A percentile compares a stretch with the other conserved stretches of the same genome.
phyloP scores from a whole-genome alignment of 2,329 filamentous ascomycete species.

The Alternaria rosae region DNA sequence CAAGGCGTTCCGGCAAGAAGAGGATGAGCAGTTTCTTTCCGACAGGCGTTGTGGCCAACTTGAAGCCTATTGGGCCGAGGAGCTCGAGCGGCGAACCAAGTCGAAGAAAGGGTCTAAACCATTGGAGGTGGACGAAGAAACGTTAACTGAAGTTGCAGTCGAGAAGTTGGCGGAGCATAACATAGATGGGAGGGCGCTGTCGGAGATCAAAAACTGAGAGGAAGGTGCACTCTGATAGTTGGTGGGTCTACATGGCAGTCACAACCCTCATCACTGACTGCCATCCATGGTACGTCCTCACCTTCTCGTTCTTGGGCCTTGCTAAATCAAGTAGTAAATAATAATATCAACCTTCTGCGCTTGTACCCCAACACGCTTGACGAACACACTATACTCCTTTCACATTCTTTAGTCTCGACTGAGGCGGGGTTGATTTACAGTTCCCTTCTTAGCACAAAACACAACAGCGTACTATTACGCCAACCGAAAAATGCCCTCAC shows the following conservation, averaged over 20 bases:
- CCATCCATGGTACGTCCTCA: neutral
- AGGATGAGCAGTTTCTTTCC: slow-evolving; percentile 19
- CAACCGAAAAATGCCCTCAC: neutral
- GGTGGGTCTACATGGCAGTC: neutral
- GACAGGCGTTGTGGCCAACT: slow-evolving; percentile 22
- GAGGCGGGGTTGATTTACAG: neutral
- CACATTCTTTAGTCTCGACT: neutral
- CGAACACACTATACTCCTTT: neutral
- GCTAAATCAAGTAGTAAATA: neutral
- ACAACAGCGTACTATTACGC: neutral
- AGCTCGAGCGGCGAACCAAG: neutral
- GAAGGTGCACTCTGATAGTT: neutral
- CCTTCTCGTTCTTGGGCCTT: neutral
- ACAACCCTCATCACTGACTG: neutral
- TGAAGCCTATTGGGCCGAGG: slow-evolving; percentile 18
- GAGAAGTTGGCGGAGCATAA: neutral
- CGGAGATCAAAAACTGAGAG: neutral
- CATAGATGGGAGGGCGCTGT: neutral
- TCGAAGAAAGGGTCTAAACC: neutral
- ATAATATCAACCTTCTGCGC: neutral
- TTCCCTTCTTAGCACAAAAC: neutral
- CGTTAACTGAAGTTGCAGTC: neutral
- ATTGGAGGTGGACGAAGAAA: neutral
- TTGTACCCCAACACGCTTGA: neutral
- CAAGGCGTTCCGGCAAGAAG: slow-evolving; percentile 18